A percentile compares a stretch with the other conserved stretches of the same genome.
Conservation (phyloP, 2,329 filamentous ascomycete genomes). For the Podosphaera fusca region DNA sequence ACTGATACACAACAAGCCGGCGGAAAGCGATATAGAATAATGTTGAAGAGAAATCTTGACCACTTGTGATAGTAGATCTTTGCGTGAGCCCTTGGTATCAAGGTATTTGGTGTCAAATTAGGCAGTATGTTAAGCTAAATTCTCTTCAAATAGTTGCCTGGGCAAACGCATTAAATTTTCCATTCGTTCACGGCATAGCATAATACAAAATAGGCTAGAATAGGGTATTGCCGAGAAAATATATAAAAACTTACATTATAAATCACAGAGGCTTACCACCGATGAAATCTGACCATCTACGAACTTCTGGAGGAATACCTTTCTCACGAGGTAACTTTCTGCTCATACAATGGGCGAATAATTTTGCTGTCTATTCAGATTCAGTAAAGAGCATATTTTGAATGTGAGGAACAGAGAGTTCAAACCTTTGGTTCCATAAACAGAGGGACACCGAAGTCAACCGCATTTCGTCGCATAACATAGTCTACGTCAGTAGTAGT, state of each 20-base stretch:
- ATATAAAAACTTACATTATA: background rate
- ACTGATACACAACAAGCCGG: no score
- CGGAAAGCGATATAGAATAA: no score
- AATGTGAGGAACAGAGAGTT: background rate
- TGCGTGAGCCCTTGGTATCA: no score
- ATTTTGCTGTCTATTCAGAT: slow-evolving; percentile 56
- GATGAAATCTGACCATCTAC: slow-evolving; percentile 88
- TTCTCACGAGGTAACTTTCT: slow-evolving; percentile 61
- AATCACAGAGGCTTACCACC: slow-evolving; percentile 55
- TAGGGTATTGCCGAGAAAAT: background rate
- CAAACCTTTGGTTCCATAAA: slow-evolving; percentile 97
- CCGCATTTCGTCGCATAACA: slow-evolving; percentile 92
- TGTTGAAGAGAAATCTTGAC: no score
- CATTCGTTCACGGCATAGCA: no score
- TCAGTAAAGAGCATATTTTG: slow-evolving; percentile 2
- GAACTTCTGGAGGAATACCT: slow-evolving; percentile 76
- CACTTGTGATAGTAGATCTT: no score
- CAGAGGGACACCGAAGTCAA: slow-evolving; percentile 90
- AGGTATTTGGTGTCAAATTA: no score
- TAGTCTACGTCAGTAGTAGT: slow-evolving; percentile 83
- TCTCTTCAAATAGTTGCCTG: no score
- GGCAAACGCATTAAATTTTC: no score
- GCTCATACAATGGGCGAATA: slow-evolving; percentile 92
- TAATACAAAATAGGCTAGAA: no score
- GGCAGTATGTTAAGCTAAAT: no score